phyloP scores from a whole-genome alignment of 2,329 filamentous ascomycete genomes.

The Aspergillus ochraceus region DNA sequence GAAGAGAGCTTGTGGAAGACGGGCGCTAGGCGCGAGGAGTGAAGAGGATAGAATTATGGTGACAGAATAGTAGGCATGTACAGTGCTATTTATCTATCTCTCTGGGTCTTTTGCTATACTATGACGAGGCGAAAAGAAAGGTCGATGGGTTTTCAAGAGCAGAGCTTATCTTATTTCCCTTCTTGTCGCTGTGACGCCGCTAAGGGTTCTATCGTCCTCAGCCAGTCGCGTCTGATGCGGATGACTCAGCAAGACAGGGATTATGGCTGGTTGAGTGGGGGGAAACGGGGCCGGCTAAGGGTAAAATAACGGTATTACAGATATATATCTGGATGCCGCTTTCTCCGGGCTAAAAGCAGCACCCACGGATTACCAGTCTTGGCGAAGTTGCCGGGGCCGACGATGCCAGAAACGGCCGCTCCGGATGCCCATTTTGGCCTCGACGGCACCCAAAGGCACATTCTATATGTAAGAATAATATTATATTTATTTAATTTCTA shows the following conservation, averaged over 20 bases:
- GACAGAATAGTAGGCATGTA: too few species aligned
- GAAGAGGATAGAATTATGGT: too few species aligned
- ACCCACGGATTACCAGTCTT: slow-evolving; percentile 2
- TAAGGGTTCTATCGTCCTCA: not conserved
- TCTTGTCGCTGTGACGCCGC: not conserved
- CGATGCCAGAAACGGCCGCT: slow-evolving; percentile 10
- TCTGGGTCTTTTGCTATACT: not conserved
- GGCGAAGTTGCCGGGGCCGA: slow-evolving; percentile 8
- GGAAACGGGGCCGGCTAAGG: too few species aligned
- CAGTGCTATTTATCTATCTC: too few species aligned
- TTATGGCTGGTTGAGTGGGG: too few species aligned
- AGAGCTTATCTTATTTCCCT: not conserved
- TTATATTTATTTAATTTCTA: too few species aligned
- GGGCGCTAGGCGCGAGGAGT: too few species aligned
- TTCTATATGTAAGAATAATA: too few species aligned
- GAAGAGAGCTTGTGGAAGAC: not conserved
- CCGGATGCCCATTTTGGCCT: slow-evolving; percentile 10
- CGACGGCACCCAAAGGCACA: slow-evolving; percentile 15
- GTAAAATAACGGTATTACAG: slow-evolving; percentile 1
- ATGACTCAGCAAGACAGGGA: too few species aligned
- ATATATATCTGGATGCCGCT: not conserved
- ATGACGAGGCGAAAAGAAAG: not conserved
- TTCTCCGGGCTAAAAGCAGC: not conserved
- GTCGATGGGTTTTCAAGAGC: too few species aligned
- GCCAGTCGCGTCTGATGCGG: too few species aligned